Percentiles rank a stretch among this genome's conserved stretches.
Conservation (phyloP, 805 yeast species). For the Starmerella floris region DNA sequence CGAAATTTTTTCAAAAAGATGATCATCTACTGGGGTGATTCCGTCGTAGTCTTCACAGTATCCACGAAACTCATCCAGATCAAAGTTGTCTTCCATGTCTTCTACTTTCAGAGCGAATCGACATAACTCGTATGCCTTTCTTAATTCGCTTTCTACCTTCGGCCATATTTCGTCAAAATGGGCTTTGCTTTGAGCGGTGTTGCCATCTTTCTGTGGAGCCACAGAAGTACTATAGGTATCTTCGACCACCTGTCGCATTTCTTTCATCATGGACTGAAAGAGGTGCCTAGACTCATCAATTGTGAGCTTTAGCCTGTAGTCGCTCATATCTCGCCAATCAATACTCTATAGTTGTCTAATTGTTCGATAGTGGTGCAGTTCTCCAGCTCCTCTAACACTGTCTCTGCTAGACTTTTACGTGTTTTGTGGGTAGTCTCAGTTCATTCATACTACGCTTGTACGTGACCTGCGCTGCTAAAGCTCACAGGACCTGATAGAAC, state of each 20-base stretch:
- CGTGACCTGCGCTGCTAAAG: too few relatives aligned
- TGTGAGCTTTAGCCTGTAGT: slow-evolving; percentile 5
- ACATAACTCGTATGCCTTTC: slow-evolving; percentile 44
- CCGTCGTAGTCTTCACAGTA: slow-evolving; percentile 20
- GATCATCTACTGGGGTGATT: slow-evolving; percentile 16
- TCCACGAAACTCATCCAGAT: slow-evolving; percentile 15
- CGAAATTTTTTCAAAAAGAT: slow-evolving; percentile 7
- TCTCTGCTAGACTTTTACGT: too few relatives aligned
- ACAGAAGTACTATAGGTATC: slow-evolving; percentile 28
- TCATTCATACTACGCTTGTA: too few relatives aligned
- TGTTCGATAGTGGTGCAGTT: not conserved
- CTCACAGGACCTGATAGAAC: too few relatives aligned
- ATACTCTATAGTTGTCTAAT: too few relatives aligned
- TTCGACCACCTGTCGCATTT: slow-evolving; percentile 24
- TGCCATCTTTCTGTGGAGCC: slow-evolving; percentile 18
- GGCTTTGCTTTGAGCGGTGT: slow-evolving; percentile 23
- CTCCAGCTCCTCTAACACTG: too few relatives aligned
- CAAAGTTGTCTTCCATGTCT: slow-evolving; percentile 29
- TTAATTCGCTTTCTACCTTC: slow-evolving; percentile 25
- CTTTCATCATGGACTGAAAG: slow-evolving; percentile 8
- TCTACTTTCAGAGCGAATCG: slow-evolving; percentile 45
- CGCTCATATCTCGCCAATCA: slow-evolving; percentile 1
- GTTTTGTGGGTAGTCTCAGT: too few relatives aligned
- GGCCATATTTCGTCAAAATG: slow-evolving; percentile 32
- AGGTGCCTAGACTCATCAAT: slow-evolving; percentile 11